phyloP scores from a whole-genome alignment of 192 early-diverging fungal species.

The Coemansia brasiliensis region DNA sequence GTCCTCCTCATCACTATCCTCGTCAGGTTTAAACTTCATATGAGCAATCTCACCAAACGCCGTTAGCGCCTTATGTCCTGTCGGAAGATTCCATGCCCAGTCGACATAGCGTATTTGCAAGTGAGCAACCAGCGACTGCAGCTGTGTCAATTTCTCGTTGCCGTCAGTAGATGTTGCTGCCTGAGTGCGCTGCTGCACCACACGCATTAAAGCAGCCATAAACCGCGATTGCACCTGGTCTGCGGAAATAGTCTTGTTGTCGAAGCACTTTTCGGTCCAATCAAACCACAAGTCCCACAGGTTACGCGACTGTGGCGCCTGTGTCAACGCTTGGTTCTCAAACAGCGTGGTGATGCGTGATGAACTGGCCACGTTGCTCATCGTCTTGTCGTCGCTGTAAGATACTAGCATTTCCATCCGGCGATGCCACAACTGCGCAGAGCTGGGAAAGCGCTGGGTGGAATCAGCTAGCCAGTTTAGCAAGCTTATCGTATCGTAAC shows the following conservation, averaged over 20 bases:
- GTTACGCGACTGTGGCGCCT: slow-evolving; percentile 32
- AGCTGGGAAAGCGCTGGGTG: slow-evolving; percentile 27
- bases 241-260: slow-evolving; percentile 1
- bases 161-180: slow-evolving; percentile 50
- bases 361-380: not conserved
- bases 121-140: slow-evolving; percentile 54
- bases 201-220: slow-evolving; percentile 54
- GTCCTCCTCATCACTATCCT: slow-evolving; percentile 8
- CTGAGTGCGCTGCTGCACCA: slow-evolving; percentile 29
- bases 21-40: slow-evolving; percentile 5
- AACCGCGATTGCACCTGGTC: slow-evolving; percentile 54
- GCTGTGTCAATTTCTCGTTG: slow-evolving; percentile 52
- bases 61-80: not conserved
- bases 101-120: slow-evolving; percentile 59
- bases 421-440: slow-evolving; percentile 29
- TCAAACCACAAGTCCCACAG: slow-evolving; percentile 48
- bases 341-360: slow-evolving; percentile 50
- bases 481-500: slow-evolving; percentile 9
- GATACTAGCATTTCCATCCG: slow-evolving; percentile 14
- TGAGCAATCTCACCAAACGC: slow-evolving; percentile 6
- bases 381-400: not conserved
- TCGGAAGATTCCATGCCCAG: slow-evolving; percentile 54
- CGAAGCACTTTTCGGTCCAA: slow-evolving; percentile 35
- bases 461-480: slow-evolving; percentile 27
- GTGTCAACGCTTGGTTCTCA: slow-evolving; percentile 40